phyloP scores from a whole-genome alignment of 2,329 filamentous ascomycete genomes.

The Colletotrichum euphorbiae region DNA sequence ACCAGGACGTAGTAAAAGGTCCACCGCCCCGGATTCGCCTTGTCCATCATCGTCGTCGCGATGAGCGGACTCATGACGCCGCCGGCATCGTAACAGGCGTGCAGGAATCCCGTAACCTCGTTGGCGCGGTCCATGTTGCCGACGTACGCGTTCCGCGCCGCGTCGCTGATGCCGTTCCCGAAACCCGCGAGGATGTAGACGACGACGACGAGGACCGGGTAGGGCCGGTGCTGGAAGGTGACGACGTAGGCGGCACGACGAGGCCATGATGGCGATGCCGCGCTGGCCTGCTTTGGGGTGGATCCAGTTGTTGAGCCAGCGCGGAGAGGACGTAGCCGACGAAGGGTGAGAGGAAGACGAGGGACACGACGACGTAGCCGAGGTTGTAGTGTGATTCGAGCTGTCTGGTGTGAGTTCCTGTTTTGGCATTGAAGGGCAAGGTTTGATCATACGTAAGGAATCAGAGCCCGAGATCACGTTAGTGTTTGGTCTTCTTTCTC shows the following conservation, averaged over 20 bases:
- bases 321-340: slow-evolving; percentile 73
- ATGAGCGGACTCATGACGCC: slow-evolving; percentile 77
- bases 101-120: slow-evolving; percentile 75
- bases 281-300: slow-evolving; percentile 54
- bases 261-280: slow-evolving; percentile 72
- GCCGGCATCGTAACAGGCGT: slow-evolving; percentile 76
- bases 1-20: slow-evolving; percentile 82
- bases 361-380: slow-evolving; percentile 70
- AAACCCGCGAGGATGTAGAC: slow-evolving; percentile 76
- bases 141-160: slow-evolving; percentile 66
- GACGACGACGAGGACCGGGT: slow-evolving; percentile 72
- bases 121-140: slow-evolving; percentile 78
- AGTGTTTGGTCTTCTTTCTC: neutral
- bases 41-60: slow-evolving; percentile 77
- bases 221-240: slow-evolving; percentile 74
- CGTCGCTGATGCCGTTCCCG: slow-evolving; percentile 74
- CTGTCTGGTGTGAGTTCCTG: slow-evolving; percentile 37
- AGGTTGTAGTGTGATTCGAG: slow-evolving; percentile 67
- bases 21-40: slow-evolving; percentile 72
- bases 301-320: slow-evolving; percentile 66
- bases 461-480: slow-evolving; percentile 54
- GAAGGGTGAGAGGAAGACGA: slow-evolving; percentile 75
- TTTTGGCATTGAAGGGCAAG: slow-evolving; percentile 41
- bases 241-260: slow-evolving; percentile 71
- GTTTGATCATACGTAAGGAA: slow-evolving; percentile 60